phyloP scores from a whole-genome alignment of 2,329 filamentous ascomycete species.

The Colletotrichum trifolii region DNA sequence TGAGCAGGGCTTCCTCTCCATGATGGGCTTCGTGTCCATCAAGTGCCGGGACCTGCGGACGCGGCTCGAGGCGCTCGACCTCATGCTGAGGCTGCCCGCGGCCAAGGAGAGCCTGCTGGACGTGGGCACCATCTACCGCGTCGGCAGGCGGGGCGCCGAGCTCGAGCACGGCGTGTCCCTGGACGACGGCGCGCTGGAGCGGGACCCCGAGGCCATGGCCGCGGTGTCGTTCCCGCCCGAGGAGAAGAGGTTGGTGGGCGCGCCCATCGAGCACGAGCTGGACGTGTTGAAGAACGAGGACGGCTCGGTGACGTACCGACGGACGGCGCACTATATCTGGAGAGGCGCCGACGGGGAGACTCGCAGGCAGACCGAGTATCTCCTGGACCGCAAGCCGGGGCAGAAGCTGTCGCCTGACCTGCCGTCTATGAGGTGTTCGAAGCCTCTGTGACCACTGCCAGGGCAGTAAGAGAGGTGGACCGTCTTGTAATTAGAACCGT shows the following conservation, averaged over 20 bases:
- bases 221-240: constrained; percentile 16
- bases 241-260: constrained; percentile 10
- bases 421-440: constrained; percentile 26
- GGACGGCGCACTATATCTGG: constrained; percentile 11
- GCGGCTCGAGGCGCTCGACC: constrained; percentile 49
- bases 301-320: constrained; percentile 15
- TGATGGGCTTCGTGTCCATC: constrained; percentile 16
- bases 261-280: constrained; percentile 24
- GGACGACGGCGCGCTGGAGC: constrained; percentile 24
- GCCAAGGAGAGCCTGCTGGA: constrained; percentile 39
- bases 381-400: constrained; percentile 22
- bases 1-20: constrained; percentile 17
- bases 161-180: constrained; percentile 31
- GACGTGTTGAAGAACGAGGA: constrained; percentile 1
- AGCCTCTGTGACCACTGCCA: constrained; percentile 1
- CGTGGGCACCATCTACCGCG: constrained; percentile 22
- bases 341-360: background rate
- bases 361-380: constrained; percentile 12
- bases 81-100: constrained; percentile 37
- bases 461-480: too few relatives aligned
- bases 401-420: background rate
- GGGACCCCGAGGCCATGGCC: constrained; percentile 9
- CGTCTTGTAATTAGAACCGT: too few relatives aligned
- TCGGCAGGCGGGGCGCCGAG: constrained; percentile 22
- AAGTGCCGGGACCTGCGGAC: constrained; percentile 44